Evolutionary conservation across 345 rosid genomes (phyloP).

Genomic region (Salix udensis): DNA sequence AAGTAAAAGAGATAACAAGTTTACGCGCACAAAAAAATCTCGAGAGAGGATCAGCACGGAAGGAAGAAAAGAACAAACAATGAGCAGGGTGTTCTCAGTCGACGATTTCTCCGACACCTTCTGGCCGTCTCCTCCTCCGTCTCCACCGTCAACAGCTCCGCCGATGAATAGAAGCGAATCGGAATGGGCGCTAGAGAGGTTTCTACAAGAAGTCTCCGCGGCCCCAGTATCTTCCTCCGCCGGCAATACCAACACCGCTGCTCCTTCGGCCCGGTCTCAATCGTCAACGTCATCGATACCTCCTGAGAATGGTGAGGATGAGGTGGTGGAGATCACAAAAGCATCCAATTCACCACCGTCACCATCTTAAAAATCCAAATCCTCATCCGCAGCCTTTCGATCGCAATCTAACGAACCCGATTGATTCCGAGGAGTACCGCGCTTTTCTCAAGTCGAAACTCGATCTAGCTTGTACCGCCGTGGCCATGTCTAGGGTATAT

Average conservation of each 20-base stretch:
- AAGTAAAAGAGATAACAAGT: background rate
- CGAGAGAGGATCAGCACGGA: background rate
- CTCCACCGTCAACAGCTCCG: conserved; percentile 24
- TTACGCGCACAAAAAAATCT: background rate
- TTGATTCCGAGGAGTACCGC: conserved; percentile 44
- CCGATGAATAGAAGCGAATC: conserved; percentile 61
- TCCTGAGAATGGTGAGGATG: conserved; percentile 35
- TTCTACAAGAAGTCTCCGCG: conserved; percentile 42
- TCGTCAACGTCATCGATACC: conserved; percentile 36
- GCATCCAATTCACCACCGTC: conserved; percentile 6
- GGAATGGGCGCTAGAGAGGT: conserved; percentile 65
- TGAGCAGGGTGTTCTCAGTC: conserved; percentile 42
- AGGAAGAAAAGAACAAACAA: background rate
- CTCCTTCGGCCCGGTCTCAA: conserved; percentile 31
- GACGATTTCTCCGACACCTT: conserved; percentile 68
- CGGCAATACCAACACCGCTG: conserved; percentile 31
- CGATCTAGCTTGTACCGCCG: conserved; percentile 74
- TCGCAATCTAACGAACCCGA: conserved; percentile 27
- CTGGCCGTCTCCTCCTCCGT: conserved; percentile 44
- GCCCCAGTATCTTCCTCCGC: conserved; percentile 28
- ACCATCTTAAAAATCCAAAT: conserved; percentile 12
- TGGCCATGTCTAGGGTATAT: conserved; percentile 58
- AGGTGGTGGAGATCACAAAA: conserved; percentile 44
- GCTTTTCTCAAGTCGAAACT: conserved; percentile 63
- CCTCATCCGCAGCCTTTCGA: conserved; percentile 25